Evolutionary conservation across 768 basidiomycete genomes (phyloP), one percentile per base, ranked within the genome.

Genomic region (Podaxis sp.): DNA sequence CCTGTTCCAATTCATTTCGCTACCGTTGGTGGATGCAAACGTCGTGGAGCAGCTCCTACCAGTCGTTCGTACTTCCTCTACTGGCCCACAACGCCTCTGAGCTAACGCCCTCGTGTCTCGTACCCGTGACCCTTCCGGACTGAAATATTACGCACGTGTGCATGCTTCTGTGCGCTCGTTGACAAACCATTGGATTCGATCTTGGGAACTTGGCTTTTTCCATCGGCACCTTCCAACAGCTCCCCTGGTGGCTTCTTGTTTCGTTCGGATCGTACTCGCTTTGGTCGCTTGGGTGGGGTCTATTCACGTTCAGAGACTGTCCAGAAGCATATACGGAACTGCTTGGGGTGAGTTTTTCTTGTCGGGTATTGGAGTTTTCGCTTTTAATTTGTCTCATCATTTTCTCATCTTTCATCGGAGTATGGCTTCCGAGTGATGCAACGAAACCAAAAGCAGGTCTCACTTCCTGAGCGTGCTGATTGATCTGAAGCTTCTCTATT

Each of bases 221-320:
- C 40, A 17, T 27, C 61, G 22, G 12, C 43, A 19, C 5, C 17
- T n/a, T 12, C 25, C 25, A 52, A n/a, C 60, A 92, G 91, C 72
- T 93, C 33, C 91, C 91, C 2, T 94, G 89, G 88, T 93, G 90
- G 90, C 69, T 91, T 8, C 81, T 93, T 12, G 87, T 93, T 2
- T 78, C 87, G 1, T 91, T 91, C 65, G 92, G 92, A 12, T 85
- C 91, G 1, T 93, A 90, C 71, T 88, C 88, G 17, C 81, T 93
- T 11, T 85, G 85, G 76, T 89, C 87, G 9, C 83, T 93, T 19
- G 91, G 92, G 9, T 84, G 85, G 81, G 91, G 91, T 2, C 69
- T 93, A 47, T 82, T 85, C 66, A 86, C 86, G 2, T 89, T 91
- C 67, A 76, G 83, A 67, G 91, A 93, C 66, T 90, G 90, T 70